Evolutionary conservation across 345 rosid species (phyloP).

Genomic region (Ceriops decandra): DNA sequence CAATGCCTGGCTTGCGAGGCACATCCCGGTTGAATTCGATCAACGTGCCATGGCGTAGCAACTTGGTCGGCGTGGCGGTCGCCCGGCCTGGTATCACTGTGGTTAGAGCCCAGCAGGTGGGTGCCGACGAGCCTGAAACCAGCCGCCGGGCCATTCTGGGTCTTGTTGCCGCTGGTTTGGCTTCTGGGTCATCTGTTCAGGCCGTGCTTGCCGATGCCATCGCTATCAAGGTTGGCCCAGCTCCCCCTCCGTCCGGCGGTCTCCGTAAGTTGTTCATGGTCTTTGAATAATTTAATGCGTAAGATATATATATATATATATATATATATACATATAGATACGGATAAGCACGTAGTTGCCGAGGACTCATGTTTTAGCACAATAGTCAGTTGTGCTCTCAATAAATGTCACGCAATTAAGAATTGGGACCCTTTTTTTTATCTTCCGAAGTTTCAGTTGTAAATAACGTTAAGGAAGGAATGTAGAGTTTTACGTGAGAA

Average conservation of each 20-base stretch:
- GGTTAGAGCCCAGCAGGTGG: conserved; percentile 56
- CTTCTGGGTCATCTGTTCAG: conserved; percentile 64
- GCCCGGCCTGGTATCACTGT: conserved; percentile 40
- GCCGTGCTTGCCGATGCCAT: conserved; percentile 67
- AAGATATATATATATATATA: too few species aligned
- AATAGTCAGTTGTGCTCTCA: too few species aligned
- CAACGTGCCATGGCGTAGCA: background rate
- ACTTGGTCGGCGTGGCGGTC: conserved; percentile 23
- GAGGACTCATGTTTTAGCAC: too few species aligned
- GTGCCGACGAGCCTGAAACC: conserved; percentile 48
- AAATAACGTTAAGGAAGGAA: too few species aligned
- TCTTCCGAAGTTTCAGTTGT: too few species aligned
- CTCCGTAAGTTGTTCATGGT: conserved; percentile 64
- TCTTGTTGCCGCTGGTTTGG: conserved; percentile 65
- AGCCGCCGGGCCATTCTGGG: conserved; percentile 72
- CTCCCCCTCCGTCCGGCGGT: conserved; percentile 93
- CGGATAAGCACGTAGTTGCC: too few species aligned
- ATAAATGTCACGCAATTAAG: too few species aligned
- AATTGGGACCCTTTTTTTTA: too few species aligned
- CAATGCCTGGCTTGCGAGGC: conserved; percentile 68
- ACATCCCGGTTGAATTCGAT: conserved; percentile 36
- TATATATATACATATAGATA: too few species aligned
- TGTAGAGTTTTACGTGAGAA: too few species aligned
- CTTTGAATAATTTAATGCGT: background rate
- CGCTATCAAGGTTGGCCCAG: conserved; percentile 80